Evolutionary conservation across 192 early-diverging fungal species (phyloP).

Genomic region (Rhizophagus clarus): DNA sequence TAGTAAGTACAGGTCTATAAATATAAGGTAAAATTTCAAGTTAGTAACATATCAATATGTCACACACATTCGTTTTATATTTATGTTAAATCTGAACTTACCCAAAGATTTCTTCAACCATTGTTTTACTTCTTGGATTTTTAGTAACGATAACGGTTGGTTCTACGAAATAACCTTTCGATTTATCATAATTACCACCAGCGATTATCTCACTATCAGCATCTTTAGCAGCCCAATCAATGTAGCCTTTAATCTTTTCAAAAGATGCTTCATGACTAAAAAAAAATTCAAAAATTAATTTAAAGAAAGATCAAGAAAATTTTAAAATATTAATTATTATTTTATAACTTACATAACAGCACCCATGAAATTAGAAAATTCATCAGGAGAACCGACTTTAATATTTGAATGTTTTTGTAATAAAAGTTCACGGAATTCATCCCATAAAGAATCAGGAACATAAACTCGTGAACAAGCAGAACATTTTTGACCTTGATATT

Average conservation of each 20-base stretch:
- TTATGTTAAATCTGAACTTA: background rate
- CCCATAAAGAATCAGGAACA: slow-evolving; percentile 81
- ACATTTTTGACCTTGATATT: slow-evolving; percentile 99
- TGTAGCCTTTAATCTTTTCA: slow-evolving; percentile 91
- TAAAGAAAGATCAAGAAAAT: background rate
- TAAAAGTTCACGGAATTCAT: slow-evolving; percentile 70
- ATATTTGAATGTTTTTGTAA: slow-evolving; percentile 71
- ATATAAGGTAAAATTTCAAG: background rate
- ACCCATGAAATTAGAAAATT: slow-evolving; percentile 83
- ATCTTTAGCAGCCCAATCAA: slow-evolving; percentile 74
- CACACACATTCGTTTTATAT: background rate
- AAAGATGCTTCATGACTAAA: slow-evolving; percentile 54
- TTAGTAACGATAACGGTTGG: slow-evolving; percentile 90
- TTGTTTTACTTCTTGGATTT: slow-evolving; percentile 79
- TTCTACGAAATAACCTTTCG: slow-evolving; percentile 85
- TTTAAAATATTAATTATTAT: slow-evolving; percentile 17
- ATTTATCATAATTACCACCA: slow-evolving; percentile 87
- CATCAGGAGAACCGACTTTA: slow-evolving; percentile 83
- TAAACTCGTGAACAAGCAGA: slow-evolving; percentile 93
- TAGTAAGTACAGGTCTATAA: slow-evolving; percentile 83
- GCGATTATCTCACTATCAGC: slow-evolving; percentile 80
- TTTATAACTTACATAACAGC: slow-evolving; percentile 82
- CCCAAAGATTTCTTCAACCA: slow-evolving; percentile 96
- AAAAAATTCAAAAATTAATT: background rate
- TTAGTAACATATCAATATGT: background rate